Percentiles rank a stretch among this genome's conserved stretches.
Evolutionary conservation across 257 asterid genomes (phyloP).

Genomic region (Datura wrightii): DNA sequence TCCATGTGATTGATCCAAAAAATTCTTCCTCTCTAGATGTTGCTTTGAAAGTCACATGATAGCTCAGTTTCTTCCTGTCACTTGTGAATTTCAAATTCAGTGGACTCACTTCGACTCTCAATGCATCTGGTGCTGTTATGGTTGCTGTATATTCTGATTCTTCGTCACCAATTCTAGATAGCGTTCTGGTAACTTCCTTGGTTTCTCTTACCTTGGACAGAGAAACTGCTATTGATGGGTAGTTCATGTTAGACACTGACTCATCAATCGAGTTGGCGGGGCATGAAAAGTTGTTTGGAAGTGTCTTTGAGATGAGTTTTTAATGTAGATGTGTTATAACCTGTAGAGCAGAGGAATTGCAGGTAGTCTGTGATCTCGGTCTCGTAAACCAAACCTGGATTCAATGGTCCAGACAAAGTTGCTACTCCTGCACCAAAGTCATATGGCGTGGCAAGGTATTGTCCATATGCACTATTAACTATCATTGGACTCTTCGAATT

Average conservation of each 20-base stretch:
- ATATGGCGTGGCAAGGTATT: conserved; percentile 5
- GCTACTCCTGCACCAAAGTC: conserved; percentile 10
- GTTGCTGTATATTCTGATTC: neutral
- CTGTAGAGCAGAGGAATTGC: neutral
- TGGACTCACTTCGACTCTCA: conserved; percentile 65
- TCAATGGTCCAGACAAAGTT: neutral
- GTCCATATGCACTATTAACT: neutral
- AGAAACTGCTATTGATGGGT: neutral
- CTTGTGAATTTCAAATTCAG: conserved; percentile 58
- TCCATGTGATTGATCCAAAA: conserved; percentile 57
- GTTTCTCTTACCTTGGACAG: neutral
- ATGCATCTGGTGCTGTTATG: conserved; percentile 11
- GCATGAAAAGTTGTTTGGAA: neutral
- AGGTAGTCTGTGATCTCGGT: conserved; percentile 17
- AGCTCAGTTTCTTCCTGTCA: conserved; percentile 52
- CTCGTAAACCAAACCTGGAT: conserved; percentile 24
- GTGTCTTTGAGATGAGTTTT: neutral
- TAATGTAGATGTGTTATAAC: conserved; percentile 5
- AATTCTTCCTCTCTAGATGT: conserved; percentile 33
- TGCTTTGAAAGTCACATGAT: conserved; percentile 55
- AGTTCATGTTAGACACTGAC: neutral
- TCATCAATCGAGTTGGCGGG: neutral
- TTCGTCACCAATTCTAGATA: neutral
- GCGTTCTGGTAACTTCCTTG: neutral
- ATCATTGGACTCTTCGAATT: neutral